phyloP scores from a whole-genome alignment of 495 filamentous ascomycete species.

The Penicillium mononematosum region DNA sequence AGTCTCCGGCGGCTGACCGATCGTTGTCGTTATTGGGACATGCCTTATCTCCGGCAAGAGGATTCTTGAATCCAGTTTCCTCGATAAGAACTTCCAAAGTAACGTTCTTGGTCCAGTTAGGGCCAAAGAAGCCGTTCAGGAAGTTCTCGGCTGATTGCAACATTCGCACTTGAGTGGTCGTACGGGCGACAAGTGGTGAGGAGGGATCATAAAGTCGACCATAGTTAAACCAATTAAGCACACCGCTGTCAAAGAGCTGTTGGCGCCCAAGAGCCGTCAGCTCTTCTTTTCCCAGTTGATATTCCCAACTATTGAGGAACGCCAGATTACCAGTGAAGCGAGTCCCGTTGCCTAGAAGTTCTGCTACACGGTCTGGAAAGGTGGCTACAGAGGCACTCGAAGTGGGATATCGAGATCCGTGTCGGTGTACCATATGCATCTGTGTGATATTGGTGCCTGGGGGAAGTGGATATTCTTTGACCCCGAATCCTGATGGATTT shows the following conservation, averaged over 20 bases:
- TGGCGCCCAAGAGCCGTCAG: conserved; percentile 53
- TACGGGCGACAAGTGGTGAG: conserved; percentile 61
- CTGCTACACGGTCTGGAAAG: conserved; percentile 35
- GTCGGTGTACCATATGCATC: conserved; percentile 50
- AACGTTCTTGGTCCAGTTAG: conserved; percentile 55
- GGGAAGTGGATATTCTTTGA: conserved; percentile 56
- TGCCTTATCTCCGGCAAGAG: conserved; percentile 37
- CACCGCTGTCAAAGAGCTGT: conserved; percentile 50
- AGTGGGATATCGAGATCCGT: conserved; percentile 46
- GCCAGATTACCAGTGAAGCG: conserved; percentile 46
- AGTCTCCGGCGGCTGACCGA: conserved; percentile 2
- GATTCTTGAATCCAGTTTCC: conserved; percentile 10
- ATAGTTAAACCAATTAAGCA: conserved; percentile 61
- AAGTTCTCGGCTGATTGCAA: conserved; percentile 47
- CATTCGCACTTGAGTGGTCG: conserved; percentile 58
- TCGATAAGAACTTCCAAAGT: conserved; percentile 54
- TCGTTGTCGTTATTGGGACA: conserved; percentile 36
- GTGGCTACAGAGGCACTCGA: conserved; percentile 25
- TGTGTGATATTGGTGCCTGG: conserved; percentile 53
- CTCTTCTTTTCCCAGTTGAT: conserved; percentile 44
- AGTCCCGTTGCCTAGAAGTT: conserved; percentile 29
- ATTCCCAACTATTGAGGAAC: conserved; percentile 54
- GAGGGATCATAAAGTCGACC: conserved; percentile 57
- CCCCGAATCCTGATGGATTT: conserved; percentile 48
- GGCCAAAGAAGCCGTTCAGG: conserved; percentile 57